Conservation (phyloP, 208 protist species). For the Leishmania mexicana region DNA sequence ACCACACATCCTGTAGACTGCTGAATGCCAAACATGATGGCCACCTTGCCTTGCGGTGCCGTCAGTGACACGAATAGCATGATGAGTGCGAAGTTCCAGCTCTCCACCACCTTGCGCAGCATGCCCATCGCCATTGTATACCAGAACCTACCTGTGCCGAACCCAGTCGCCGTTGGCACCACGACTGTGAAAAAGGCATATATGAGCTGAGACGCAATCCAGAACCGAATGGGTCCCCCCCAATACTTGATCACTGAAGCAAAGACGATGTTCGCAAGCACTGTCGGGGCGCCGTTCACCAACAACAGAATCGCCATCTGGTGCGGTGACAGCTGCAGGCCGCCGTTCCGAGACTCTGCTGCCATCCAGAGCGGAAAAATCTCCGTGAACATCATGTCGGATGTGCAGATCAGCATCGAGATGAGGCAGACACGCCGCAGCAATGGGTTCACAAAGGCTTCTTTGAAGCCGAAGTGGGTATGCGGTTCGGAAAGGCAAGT, state of each 20-base stretch:
- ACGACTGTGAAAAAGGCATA: constrained; percentile 37
- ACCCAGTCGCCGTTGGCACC: constrained; percentile 33
- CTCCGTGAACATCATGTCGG: constrained; percentile 67
- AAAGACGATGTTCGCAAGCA: constrained; percentile 65
- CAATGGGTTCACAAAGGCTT: constrained; percentile 44
- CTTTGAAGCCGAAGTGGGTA: constrained; percentile 58
- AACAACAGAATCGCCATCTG: constrained; percentile 52
- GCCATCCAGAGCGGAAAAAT: constrained; percentile 70
- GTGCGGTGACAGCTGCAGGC: constrained; percentile 33
- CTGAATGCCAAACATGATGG: constrained; percentile 78
- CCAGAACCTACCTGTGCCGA: constrained; percentile 36
- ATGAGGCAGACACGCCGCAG: constrained; percentile 61
- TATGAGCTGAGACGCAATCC: constrained; percentile 36
- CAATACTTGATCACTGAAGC: constrained; percentile 25
- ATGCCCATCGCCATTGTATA: constrained; percentile 50
- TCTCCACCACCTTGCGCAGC: constrained; percentile 52
- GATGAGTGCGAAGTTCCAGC: constrained; percentile 66
- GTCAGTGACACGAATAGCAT: constrained; percentile 67
- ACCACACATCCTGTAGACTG: constrained; percentile 72
- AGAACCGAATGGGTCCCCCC: constrained; percentile 43
- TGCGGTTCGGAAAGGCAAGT: not conserved
- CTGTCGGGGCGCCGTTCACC: constrained; percentile 44
- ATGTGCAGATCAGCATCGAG: constrained; percentile 64
- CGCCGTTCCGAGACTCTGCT: constrained; percentile 29
- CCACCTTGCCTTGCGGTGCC: constrained; percentile 55